Conservation (phyloP, 805 yeast genomes). For the Yamadazyma phyllophila region DNA sequence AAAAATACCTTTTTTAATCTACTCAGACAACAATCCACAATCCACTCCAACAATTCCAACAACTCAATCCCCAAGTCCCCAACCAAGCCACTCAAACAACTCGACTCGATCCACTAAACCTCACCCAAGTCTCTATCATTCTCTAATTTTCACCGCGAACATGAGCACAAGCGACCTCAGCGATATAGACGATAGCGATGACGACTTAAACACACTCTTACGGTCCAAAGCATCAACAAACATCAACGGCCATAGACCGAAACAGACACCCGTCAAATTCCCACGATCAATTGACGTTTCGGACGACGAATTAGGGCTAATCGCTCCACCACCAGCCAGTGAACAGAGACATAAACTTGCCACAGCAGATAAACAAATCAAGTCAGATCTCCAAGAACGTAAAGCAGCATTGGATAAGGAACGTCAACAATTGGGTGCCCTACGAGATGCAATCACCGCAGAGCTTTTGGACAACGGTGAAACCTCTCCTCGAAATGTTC, state of each 20-base stretch:
- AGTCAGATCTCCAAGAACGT: background rate
- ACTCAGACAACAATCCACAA: too few species aligned
- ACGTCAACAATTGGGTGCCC: background rate
- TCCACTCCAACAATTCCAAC: too few species aligned
- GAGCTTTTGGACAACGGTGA: conserved; percentile 5
- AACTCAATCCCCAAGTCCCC: too few species aligned
- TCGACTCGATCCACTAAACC: too few species aligned
- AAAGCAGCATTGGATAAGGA: background rate
- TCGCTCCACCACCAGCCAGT: conserved; percentile 5
- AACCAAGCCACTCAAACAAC: too few species aligned
- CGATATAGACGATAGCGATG: background rate
- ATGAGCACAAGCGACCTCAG: background rate
- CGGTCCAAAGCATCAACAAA: too few species aligned
- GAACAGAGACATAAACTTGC: conserved; percentile 1
- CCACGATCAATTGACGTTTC: background rate
- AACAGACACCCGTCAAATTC: too few species aligned
- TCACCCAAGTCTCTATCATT: background rate
- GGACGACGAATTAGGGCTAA: conserved; percentile 5
- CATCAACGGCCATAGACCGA: background rate
- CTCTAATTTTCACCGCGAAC: background rate
- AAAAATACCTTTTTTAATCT: too few species aligned
- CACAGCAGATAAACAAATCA: conserved; percentile 1
- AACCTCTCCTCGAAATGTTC: conserved; percentile 1
- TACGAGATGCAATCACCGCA: background rate
- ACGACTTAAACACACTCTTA: background rate